These are phyloP conservation scores for Neofusicoccum umdonicola DNA, from an alignment of 2,329 filamentous ascomycete species.

Conservation along the genomic window DNA sequence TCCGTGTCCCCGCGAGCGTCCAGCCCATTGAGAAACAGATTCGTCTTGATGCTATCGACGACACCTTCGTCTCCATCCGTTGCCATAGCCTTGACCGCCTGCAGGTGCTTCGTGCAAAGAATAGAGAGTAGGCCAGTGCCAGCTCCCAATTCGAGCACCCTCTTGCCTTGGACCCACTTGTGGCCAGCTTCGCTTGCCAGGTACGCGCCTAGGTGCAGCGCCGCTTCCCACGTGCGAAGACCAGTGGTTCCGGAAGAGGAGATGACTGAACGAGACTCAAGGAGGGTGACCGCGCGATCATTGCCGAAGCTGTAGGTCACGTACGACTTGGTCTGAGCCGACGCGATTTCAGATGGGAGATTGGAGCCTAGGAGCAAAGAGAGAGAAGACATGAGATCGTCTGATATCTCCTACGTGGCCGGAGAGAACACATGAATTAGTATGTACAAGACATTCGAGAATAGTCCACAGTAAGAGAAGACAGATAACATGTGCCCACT, in stretches of 20 bases:
- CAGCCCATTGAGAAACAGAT: conserved; percentile 66
- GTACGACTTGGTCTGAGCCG: conserved; percentile 70
- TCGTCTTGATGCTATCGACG: conserved; percentile 64
- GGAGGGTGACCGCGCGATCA: conserved; percentile 55
- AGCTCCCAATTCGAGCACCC: conserved; percentile 69
- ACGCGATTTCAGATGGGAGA: conserved; percentile 61
- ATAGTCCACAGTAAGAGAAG: not conserved
- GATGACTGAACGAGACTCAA: conserved; percentile 68
- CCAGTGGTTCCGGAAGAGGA: conserved; percentile 72
- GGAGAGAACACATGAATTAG: conserved; percentile 21
- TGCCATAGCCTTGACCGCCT: conserved; percentile 58
- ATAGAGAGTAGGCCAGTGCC: conserved; percentile 76
- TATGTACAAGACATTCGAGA: conserved; percentile 14
- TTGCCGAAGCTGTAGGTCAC: conserved; percentile 63
- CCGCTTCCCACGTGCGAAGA: conserved; percentile 77
- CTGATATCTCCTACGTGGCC: conserved; percentile 70
- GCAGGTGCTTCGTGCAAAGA: conserved; percentile 67
- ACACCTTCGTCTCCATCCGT: conserved; percentile 76
- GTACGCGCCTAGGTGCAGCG: conserved; percentile 69
- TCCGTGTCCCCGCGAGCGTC: conserved; percentile 43
- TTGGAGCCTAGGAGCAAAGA: conserved; percentile 63
- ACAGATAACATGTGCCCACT: not conserved
- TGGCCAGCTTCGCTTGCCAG: conserved; percentile 51
- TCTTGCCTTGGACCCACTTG: conserved; percentile 51
- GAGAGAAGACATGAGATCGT: conserved; percentile 71